Percentiles rank a stretch among this genome's conserved stretches.
phyloP scores from a whole-genome alignment of 352 stramenopile species.

The Peronospora belbahrii region DNA sequence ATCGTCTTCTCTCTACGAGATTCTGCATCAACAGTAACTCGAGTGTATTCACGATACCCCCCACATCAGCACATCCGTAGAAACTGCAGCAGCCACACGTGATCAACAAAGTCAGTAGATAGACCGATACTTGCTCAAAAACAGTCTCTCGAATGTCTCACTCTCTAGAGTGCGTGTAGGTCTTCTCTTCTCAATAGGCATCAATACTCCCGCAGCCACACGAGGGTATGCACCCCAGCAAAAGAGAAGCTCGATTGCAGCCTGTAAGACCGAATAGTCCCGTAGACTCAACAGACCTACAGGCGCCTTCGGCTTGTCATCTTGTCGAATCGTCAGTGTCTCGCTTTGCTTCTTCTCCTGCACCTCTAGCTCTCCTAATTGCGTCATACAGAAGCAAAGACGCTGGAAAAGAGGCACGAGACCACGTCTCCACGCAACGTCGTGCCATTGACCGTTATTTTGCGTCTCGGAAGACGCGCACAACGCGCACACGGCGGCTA shows the following conservation, averaged over 20 bases:
- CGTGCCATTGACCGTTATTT: conserved; percentile 9
- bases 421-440: conserved; percentile 25
- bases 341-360: conserved; percentile 10
- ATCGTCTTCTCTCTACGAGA: conserved; percentile 5
- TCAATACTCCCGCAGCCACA: conserved; percentile 43
- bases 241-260: conserved; percentile 65
- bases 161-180: conserved; percentile 75
- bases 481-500: conserved; percentile 28
- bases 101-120: conserved; percentile 4
- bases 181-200: conserved; percentile 52
- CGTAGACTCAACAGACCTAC: conserved; percentile 68
- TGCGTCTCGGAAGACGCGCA: conserved; percentile 15
- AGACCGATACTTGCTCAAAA: not conserved
- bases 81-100: conserved; percentile 36
- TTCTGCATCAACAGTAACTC: conserved; percentile 2
- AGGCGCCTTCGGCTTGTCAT: conserved; percentile 36
- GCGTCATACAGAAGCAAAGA: conserved; percentile 41
- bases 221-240: conserved; percentile 55
- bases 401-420: conserved; percentile 36
- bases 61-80: conserved; percentile 45
- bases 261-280: conserved; percentile 79
- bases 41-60: conserved; percentile 21
- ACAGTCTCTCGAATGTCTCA: conserved; percentile 23
- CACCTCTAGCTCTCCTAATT: conserved; percentile 33
- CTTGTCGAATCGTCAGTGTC: conserved; percentile 2